A percentile compares a stretch with the other conserved stretches of the same genome.
phyloP scores from a whole-genome alignment of 768 basidiomycete species.

The Hortiboletus campestris region DNA sequence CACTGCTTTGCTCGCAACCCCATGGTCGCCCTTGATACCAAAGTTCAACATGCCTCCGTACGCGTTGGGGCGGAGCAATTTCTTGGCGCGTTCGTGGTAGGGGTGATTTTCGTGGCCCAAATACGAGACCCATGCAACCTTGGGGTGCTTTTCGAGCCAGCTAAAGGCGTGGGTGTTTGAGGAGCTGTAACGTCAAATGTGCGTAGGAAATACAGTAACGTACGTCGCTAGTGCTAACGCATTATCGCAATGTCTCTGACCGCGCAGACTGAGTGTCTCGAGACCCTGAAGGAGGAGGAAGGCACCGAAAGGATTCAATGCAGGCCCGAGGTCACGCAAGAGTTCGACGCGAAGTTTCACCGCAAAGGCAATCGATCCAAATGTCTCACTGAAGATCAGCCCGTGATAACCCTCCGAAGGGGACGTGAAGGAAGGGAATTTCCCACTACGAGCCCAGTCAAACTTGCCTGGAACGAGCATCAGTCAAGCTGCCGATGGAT shows the following conservation, averaged over 20 bases:
- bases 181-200: background rate
- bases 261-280: constrained; percentile 60
- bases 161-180: background rate
- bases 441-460: constrained; percentile 51
- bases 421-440: constrained; percentile 55
- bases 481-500: background rate
- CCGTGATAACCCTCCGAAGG: constrained; percentile 61
- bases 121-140: constrained; percentile 77
- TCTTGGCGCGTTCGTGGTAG: constrained; percentile 57
- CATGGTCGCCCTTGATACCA: constrained; percentile 61
- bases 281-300: constrained; percentile 60
- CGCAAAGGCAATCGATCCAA: constrained; percentile 50
- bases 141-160: constrained; percentile 63
- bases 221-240: constrained; percentile 49
- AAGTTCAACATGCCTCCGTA: constrained; percentile 80
- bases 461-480: constrained; percentile 45
- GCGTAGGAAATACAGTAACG: background rate
- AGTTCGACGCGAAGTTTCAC: constrained; percentile 52
- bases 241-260: constrained; percentile 57
- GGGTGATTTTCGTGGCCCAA: constrained; percentile 64
- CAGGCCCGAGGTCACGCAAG: constrained; percentile 52
- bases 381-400: constrained; percentile 46
- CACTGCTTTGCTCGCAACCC: constrained; percentile 56
- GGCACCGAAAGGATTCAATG: constrained; percentile 54
- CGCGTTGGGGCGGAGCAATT: constrained; percentile 46